Percentiles rank a stretch among this genome's conserved stretches.
Conservation (phyloP, 495 filamentous ascomycete species). For the Stereocaulon alpinum region DNA sequence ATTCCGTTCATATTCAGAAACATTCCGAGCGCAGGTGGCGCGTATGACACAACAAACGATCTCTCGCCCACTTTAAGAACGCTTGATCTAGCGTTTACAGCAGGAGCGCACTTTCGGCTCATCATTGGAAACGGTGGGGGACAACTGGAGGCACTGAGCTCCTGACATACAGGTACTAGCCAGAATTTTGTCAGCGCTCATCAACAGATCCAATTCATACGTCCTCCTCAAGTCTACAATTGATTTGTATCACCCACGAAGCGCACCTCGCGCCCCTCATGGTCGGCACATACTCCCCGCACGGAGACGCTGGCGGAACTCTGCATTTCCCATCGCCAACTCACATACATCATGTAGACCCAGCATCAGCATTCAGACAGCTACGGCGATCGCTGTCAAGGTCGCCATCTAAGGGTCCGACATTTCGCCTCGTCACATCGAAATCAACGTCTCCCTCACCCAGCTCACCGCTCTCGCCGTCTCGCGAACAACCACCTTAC, state of each 20-base stretch:
- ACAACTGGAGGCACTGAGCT: not conserved
- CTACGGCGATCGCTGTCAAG: conserved; percentile 75
- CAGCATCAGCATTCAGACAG: conserved; percentile 63
- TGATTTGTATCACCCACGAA: not conserved
- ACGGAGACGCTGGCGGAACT: conserved; percentile 60
- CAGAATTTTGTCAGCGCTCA: not conserved
- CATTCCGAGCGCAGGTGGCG: conserved; percentile 5
- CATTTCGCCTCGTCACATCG: conserved; percentile 52
- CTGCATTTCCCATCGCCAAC: conserved; percentile 76
- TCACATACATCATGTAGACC: conserved; percentile 67
- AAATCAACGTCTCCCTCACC: conserved; percentile 46
- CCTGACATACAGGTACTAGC: not conserved
- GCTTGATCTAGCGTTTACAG: not conserved
- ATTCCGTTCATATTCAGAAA: conserved; percentile 9
- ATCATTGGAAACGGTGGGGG: not conserved
- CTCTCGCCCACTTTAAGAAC: conserved; percentile 5
- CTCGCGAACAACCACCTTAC: conserved; percentile 34
- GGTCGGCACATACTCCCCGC: conserved; percentile 45
- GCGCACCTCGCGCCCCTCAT: conserved; percentile 22
- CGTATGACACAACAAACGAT: conserved; percentile 7
- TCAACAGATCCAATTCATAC: not conserved
- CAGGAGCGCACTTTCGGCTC: not conserved
- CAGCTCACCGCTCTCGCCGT: conserved; percentile 43
- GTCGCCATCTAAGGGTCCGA: conserved; percentile 69
- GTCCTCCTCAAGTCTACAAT: not conserved